A percentile compares a stretch with the other conserved stretches of the same genome.
Evolutionary conservation across 129 eudicot species (phyloP).

Genomic region (Tanacetum coccineum): DNA sequence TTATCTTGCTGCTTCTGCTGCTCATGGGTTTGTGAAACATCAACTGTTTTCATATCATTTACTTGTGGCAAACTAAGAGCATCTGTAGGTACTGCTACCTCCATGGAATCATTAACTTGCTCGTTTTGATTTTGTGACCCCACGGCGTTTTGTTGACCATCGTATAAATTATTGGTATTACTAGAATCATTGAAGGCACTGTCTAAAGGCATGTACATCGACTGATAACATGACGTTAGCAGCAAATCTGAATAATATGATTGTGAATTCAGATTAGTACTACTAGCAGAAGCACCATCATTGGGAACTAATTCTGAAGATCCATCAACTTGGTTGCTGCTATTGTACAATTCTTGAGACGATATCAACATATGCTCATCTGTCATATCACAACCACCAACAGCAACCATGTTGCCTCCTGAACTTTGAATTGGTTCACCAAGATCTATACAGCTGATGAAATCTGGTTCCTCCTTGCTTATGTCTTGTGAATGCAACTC

Average conservation of each 20-base stretch:
- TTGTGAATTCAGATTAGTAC: slow-evolving; percentile 25
- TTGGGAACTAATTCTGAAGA: slow-evolving; percentile 34
- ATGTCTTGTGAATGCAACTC: slow-evolving; percentile 52
- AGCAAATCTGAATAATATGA: slow-evolving; percentile 46
- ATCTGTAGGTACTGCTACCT: too few species aligned
- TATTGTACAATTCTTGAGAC: slow-evolving; percentile 33
- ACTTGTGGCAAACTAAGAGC: slow-evolving; percentile 9
- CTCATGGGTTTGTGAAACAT: slow-evolving; percentile 19
- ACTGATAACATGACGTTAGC: slow-evolving; percentile 41
- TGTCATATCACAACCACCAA: slow-evolving; percentile 30
- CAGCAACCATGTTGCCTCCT: slow-evolving; percentile 26
- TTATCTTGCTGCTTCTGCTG: slow-evolving; percentile 15
- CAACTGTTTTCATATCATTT: slow-evolving; percentile 23
- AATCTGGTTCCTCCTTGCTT: slow-evolving; percentile 46
- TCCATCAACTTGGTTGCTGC: slow-evolving; percentile 32
- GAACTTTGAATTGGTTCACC: slow-evolving; percentile 28
- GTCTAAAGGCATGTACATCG: slow-evolving; percentile 33
- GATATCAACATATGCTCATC: slow-evolving; percentile 22
- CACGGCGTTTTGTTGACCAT: slow-evolving; percentile 11
- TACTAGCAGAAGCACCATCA: slow-evolving; percentile 23
- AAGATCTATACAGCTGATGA: slow-evolving; percentile 39
- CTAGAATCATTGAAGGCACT: slow-evolving; percentile 32
- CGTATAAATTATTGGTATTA: slow-evolving; percentile 21
- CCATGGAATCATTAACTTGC: slow-evolving; percentile 26
- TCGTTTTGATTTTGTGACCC: slow-evolving; percentile 26